These are phyloP conservation scores for Trichoderma koningii DNA, from an alignment of 2,329 filamentous ascomycete species.

Conservation along the genomic window DNA sequence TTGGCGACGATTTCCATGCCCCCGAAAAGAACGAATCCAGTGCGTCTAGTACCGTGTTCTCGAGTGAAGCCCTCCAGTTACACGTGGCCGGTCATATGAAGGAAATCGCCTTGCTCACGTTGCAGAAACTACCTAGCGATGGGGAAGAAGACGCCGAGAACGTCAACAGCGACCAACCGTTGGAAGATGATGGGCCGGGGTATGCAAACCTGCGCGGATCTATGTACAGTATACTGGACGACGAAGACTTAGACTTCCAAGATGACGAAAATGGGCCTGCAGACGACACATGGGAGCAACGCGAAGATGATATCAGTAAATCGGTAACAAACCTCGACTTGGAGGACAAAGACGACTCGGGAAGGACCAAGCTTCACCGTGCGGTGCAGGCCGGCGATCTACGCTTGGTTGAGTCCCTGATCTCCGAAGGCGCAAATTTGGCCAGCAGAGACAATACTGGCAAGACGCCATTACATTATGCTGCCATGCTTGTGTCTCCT, in stretches of 20 bases:
- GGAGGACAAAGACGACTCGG: slow-evolving; percentile 8
- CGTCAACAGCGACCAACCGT: neutral
- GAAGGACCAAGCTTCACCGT: slow-evolving; percentile 5
- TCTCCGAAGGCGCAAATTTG: slow-evolving; percentile 7
- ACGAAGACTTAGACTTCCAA: neutral
- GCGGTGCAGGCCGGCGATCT: neutral
- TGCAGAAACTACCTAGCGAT: slow-evolving; percentile 6
- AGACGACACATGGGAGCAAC: neutral
- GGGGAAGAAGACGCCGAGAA: neutral
- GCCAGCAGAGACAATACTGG: neutral
- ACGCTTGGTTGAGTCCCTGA: neutral
- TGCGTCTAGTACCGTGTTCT: neutral
- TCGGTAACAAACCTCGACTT: neutral
- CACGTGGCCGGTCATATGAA: slow-evolving; percentile 3
- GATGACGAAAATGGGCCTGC: neutral
- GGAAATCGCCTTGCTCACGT: slow-evolving; percentile 11
- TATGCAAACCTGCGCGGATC: neutral
- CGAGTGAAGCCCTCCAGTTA: slow-evolving; percentile 6
- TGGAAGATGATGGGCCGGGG: neutral
- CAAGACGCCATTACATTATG: neutral
- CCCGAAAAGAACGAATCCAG: neutral
- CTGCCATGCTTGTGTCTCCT: neutral
- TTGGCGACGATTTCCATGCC: slow-evolving; percentile 7
- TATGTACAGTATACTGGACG: slow-evolving; percentile 7
- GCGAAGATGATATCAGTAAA: neutral